These are phyloP conservation scores for Heracleum sosnowskyi DNA, from an alignment of 129 eudicot species.

Conservation along the genomic window DNA sequence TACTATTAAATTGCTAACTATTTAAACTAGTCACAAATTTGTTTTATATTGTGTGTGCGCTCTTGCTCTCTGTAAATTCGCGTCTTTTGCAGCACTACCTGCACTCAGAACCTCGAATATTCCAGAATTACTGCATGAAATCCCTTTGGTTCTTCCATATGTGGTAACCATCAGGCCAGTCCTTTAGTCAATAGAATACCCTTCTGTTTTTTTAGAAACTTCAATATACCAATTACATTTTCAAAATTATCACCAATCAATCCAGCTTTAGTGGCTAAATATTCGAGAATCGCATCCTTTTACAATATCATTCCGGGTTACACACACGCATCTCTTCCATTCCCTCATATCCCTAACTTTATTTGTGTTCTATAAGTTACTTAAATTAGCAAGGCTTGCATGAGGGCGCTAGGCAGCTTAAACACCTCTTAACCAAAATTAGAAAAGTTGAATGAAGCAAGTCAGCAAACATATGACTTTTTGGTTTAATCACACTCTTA, in stretches of 20 bases:
- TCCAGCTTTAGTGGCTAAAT: background rate
- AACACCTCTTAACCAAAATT: background rate
- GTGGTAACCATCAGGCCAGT: background rate
- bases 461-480: background rate
- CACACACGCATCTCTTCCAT: background rate
- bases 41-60: too few relatives aligned
- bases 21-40: too few relatives aligned
- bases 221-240: background rate
- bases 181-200: background rate
- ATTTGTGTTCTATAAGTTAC: constrained; percentile 1
- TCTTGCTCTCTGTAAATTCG: too few relatives aligned
- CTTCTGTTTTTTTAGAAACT: background rate
- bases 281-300: background rate
- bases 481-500: background rate
- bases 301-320: background rate
- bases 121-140: too few relatives aligned
- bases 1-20: too few relatives aligned
- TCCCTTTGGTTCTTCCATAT: background rate
- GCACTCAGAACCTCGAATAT: too few relatives aligned
- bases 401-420: background rate
- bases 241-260: background rate
- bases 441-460: background rate
- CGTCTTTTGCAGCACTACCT: too few relatives aligned
- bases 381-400: background rate
- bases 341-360: background rate